phyloP scores from a whole-genome alignment of 2,329 filamentous ascomycete species.

The Conoideocrella luteorostrata region DNA sequence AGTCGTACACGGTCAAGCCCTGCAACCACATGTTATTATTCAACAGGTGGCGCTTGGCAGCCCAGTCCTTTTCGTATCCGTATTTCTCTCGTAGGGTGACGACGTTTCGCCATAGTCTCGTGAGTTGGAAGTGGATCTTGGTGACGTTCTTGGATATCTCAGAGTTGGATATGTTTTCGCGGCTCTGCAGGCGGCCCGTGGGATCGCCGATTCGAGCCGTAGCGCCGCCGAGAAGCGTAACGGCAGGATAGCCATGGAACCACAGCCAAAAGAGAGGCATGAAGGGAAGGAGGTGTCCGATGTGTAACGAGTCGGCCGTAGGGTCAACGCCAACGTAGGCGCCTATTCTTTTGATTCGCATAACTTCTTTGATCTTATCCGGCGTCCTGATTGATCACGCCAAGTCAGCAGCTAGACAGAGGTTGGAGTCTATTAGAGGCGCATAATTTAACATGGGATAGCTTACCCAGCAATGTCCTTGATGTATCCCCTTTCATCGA shows the following conservation, averaged over 20 bases:
- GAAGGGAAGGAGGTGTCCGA: slow-evolving; percentile 73
- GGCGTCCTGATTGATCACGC: slow-evolving; percentile 30
- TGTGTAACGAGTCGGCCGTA: slow-evolving; percentile 70
- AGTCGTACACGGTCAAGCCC: slow-evolving; percentile 62
- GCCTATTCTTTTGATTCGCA: slow-evolving; percentile 60
- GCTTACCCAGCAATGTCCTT: slow-evolving; percentile 68
- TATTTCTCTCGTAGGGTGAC: slow-evolving; percentile 58
- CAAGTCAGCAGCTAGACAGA: slow-evolving; percentile 9
- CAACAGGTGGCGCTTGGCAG: slow-evolving; percentile 59
- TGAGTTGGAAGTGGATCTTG: slow-evolving; percentile 63
- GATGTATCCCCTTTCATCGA: slow-evolving; percentile 67
- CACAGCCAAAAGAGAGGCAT: slow-evolving; percentile 86
- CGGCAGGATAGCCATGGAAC: slow-evolving; percentile 62
- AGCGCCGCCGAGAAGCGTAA: slow-evolving; percentile 65
- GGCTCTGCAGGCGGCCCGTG: slow-evolving; percentile 58
- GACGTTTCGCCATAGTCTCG: slow-evolving; percentile 69
- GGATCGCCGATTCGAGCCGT: slow-evolving; percentile 77
- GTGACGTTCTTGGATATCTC: slow-evolving; percentile 57
- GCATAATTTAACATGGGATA: background rate
- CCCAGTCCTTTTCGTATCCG: slow-evolving; percentile 56
- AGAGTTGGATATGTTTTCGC: slow-evolving; percentile 45
- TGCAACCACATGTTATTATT: slow-evolving; percentile 87
- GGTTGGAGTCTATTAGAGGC: background rate
- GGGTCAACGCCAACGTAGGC: slow-evolving; percentile 80
- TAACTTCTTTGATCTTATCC: slow-evolving; percentile 52